Evolutionary conservation across 805 yeast genomes (phyloP), one percentile per base, ranked within the genome.

Genomic region (Hanseniaspora pseudoguilliermondii): DNA sequence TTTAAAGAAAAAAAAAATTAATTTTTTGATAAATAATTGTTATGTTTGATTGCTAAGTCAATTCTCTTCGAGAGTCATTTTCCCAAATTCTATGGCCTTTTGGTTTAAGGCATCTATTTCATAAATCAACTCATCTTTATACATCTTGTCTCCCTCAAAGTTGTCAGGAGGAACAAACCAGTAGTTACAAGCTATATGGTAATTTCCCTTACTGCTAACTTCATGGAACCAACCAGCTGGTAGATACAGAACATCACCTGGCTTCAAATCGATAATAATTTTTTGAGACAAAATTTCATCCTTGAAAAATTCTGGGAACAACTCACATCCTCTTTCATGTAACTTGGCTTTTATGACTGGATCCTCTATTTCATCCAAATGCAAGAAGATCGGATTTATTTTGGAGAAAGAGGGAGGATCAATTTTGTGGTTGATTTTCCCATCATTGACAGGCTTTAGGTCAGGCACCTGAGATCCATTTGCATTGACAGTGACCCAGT

Each of bases 151-250:
- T 0, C 18, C 42, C 7, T 42, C 49, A 13, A 38, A 27, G 23
- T 39, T 35, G 47, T 74, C 73, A 0, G 88, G 87, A 5, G 90
- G 87, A 8, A 79, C 72, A 63, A 79, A 83, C 91, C 91, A 84
- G 66, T 84, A 84, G 63, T 84, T 84, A 11, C 83, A 62, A 0
- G 90, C 89, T 38, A 78, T 71, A 62, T 84, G 91, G 2, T 73
- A 67, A 10, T 64, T 65, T 2, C 83, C 82, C 64, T 72, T 82
- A 10, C 86, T 81, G 1, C 86, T 77, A 2, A 84, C 91, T 65
- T 84, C 91, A 64, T 84, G 91, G 62, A 84, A 84, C 90, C 90
- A 84, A 2, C 91, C 89, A 1, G 85, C 77, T 0, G 91, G 91
- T 27, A 84, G 64, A 63, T 78, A 84, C 23, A 84, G 65, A 82